These are phyloP conservation scores for Fraxinus baroniana DNA, from an alignment of 305 asterid genomes.

Conservation along the genomic window DNA sequence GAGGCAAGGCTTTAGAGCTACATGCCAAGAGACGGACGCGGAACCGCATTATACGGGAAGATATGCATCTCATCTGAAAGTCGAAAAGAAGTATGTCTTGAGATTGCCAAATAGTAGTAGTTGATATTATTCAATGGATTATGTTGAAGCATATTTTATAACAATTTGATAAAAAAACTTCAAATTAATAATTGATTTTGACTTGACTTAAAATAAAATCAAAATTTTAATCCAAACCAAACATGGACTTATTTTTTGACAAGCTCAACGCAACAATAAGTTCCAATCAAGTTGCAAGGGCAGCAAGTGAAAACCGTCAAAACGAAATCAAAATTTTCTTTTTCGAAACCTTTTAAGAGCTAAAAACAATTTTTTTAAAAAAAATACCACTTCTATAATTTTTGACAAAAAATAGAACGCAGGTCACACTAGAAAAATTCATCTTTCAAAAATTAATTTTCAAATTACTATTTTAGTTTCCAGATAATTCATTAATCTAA, in stretches of 20 bases:
- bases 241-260: not conserved
- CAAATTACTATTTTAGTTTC: not conserved
- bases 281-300: not conserved
- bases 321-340: not conserved
- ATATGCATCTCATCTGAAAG: constrained; percentile 8
- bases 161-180: too few relatives aligned
- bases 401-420: not conserved
- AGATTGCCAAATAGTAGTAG: not conserved
- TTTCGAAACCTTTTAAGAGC: not conserved
- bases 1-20: constrained; percentile 8
- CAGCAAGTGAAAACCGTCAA: not conserved
- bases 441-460: not conserved
- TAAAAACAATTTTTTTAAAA: too few relatives aligned
- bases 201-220: not conserved
- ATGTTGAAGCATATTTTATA: not conserved
- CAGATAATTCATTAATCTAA: not conserved
- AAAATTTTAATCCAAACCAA: too few relatives aligned
- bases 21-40: not conserved
- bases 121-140: not conserved
- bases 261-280: not conserved
- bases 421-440: not conserved
- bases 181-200: not conserved
- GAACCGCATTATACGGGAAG: not conserved
- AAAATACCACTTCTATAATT: not conserved
- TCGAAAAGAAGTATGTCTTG: not conserved